Conservation (phyloP, 2,329 filamentous ascomycete genomes). For the Paramyrothecium roridum region DNA sequence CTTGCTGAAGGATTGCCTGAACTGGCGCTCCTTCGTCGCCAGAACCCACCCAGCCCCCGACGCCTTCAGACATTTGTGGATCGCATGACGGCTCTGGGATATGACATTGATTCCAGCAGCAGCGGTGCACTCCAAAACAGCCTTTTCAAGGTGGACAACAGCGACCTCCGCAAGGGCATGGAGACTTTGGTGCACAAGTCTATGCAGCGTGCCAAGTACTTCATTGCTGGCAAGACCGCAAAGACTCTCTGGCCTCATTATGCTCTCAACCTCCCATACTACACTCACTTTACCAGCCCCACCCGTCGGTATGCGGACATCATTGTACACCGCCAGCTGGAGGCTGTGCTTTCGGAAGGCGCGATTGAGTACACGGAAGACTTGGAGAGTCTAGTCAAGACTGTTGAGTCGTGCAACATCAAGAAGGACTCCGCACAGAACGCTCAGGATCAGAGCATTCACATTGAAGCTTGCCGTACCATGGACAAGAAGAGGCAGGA, state of each 20-base stretch:
- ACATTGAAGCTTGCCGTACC: slow-evolving; percentile 93
- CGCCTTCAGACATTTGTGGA: slow-evolving; percentile 89
- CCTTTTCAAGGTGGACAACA: slow-evolving; percentile 87
- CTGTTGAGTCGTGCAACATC: slow-evolving; percentile 91
- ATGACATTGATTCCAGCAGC: slow-evolving; percentile 83
- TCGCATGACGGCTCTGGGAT: slow-evolving; percentile 87
- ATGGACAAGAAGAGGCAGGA: slow-evolving; percentile 93
- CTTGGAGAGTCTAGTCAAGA: slow-evolving; percentile 83
- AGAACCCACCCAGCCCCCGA: slow-evolving; percentile 79
- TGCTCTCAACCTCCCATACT: slow-evolving; percentile 85
- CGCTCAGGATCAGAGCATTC: slow-evolving; percentile 96
- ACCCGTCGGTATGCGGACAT: slow-evolving; percentile 94
- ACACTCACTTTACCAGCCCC: slow-evolving; percentile 96
- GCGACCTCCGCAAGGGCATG: slow-evolving; percentile 92
- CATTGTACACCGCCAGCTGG: slow-evolving; percentile 90
- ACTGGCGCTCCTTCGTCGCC: slow-evolving; percentile 87
- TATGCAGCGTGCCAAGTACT: slow-evolving; percentile 96
- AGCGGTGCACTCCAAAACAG: slow-evolving; percentile 92
- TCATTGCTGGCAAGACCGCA: slow-evolving; percentile 73
- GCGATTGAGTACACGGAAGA: slow-evolving; percentile 86
- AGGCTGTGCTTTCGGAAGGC: slow-evolving; percentile 78
- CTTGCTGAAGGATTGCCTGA: slow-evolving; percentile 77
- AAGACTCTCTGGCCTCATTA: slow-evolving; percentile 84
- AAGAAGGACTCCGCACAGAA: slow-evolving; percentile 99
- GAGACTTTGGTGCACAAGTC: slow-evolving; percentile 93